Evolutionary conservation across 768 basidiomycete species (phyloP).

Genomic region (Boletales sp.): DNA sequence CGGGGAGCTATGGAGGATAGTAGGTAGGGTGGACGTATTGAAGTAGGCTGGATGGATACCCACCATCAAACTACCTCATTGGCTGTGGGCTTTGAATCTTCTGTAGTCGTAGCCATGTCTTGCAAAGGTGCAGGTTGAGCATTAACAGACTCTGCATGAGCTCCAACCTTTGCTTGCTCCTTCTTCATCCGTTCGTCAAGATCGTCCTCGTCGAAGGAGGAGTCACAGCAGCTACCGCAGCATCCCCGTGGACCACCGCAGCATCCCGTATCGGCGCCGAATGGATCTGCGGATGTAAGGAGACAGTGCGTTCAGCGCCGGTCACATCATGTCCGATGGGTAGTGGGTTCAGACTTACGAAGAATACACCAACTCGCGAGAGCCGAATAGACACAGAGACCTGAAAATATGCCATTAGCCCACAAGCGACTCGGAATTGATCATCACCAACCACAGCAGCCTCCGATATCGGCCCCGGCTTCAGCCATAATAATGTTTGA

Average conservation of each 20-base stretch:
- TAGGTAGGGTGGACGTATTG: neutral
- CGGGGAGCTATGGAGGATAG: neutral
- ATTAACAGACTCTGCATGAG: conserved; percentile 7
- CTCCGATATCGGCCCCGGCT: conserved; percentile 3
- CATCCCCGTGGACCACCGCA: conserved; percentile 27
- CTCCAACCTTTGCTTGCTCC: conserved; percentile 17
- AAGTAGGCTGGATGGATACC: neutral
- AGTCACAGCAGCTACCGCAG: conserved; percentile 25
- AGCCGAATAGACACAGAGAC: conserved; percentile 9
- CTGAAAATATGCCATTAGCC: conserved; percentile 10
- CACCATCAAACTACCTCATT: neutral
- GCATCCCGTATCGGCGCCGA: conserved; percentile 19
- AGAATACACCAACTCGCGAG: conserved; percentile 21
- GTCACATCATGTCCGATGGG: neutral
- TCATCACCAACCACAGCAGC: conserved; percentile 22
- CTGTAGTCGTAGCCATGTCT: conserved; percentile 13
- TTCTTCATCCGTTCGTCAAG: conserved; percentile 28
- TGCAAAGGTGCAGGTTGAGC: conserved; percentile 22
- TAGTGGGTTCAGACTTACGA: conserved; percentile 15
- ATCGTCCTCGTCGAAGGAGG: conserved; percentile 28
- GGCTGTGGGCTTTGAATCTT: conserved; percentile 1
- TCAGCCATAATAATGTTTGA: conserved; percentile 15
- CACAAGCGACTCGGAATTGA: neutral
- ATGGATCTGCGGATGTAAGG: conserved; percentile 13
- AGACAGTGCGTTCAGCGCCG: neutral